These are phyloP conservation scores for Cicer bijugum DNA, from an alignment of 306 rosid species.

Conservation along the genomic window DNA sequence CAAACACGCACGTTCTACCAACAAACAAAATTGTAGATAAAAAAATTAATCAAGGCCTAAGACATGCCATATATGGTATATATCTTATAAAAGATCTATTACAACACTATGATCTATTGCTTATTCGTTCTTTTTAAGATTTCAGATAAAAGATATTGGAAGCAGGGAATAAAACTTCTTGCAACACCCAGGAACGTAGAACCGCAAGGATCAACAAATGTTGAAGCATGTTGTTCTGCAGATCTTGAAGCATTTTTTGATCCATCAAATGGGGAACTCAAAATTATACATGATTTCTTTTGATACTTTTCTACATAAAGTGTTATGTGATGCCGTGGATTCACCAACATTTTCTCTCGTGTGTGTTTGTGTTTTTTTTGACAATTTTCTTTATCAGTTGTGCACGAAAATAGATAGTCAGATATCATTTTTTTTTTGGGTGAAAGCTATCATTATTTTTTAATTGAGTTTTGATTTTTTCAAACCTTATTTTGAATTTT, in stretches of 20 bases:
- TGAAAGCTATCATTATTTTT: background rate
- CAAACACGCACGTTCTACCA: background rate
- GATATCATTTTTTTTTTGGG: background rate
- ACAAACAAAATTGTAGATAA: conserved; percentile 1
- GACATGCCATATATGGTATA: background rate
- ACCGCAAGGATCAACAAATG: conserved; percentile 38
- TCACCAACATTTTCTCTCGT: background rate
- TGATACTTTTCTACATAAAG: conserved; percentile 36
- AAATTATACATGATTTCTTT: conserved; percentile 49
- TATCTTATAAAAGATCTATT: conserved; percentile 5
- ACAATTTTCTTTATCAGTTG: background rate
- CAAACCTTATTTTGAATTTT: too few relatives aligned
- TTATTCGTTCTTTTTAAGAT: conserved; percentile 38
- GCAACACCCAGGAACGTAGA: conserved; percentile 66
- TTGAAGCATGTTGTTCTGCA: conserved; percentile 50
- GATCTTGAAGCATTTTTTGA: conserved; percentile 66
- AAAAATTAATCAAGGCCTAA: conserved; percentile 10
- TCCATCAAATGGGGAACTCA: conserved; percentile 68
- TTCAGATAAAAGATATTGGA: conserved; percentile 89
- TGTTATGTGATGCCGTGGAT: background rate
- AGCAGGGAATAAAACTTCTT: conserved; percentile 92
- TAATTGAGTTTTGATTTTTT: too few relatives aligned
- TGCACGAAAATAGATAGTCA: background rate
- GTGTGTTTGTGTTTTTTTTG: too few relatives aligned
- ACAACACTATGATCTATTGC: conserved; percentile 10